A percentile compares a stretch with the other conserved stretches of the same genome.
These are phyloP conservation scores for Aureobasidium sp. DNA, from an alignment of 2,329 filamentous ascomycete genomes.

Conservation along the genomic window DNA sequence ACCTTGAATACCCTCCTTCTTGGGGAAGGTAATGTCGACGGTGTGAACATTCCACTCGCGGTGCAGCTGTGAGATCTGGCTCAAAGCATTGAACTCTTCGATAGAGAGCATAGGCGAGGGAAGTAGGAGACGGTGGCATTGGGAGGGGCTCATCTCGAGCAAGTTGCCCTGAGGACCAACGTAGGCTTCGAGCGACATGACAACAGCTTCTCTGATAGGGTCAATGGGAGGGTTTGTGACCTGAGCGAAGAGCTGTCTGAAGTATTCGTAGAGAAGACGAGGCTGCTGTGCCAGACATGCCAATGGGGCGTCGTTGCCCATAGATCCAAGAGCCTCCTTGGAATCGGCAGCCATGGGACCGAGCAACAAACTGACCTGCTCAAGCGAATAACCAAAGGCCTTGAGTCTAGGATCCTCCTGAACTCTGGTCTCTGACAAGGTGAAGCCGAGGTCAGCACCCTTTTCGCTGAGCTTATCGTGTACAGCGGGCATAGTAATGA, in stretches of 20 bases:
- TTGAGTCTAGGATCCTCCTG: constrained; percentile 80
- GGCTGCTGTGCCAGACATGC: constrained; percentile 87
- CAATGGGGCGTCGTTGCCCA: constrained; percentile 93
- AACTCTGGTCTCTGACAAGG: constrained; percentile 61
- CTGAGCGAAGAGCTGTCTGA: constrained; percentile 94
- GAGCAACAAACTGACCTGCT: constrained; percentile 86
- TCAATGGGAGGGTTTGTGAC: constrained; percentile 98
- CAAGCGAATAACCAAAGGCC: constrained; percentile 89
- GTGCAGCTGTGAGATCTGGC: constrained; percentile 66
- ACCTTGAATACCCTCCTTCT: constrained; percentile 71
- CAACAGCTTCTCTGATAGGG: constrained; percentile 91
- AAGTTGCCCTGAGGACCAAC: constrained; percentile 93
- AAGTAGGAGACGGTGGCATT: constrained; percentile 78
- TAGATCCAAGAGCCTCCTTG: constrained; percentile 92
- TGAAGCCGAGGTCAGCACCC: constrained; percentile 57
- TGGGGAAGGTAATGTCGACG: constrained; percentile 91
- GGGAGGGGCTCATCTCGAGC: constrained; percentile 83
- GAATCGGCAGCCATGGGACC: constrained; percentile 96
- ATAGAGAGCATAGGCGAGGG: constrained; percentile 85
- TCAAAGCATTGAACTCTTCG: constrained; percentile 82
- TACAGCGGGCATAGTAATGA: constrained; percentile 73
- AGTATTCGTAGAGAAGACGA: constrained; percentile 88
- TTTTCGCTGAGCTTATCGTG: constrained; percentile 54
- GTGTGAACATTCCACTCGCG: constrained; percentile 79
- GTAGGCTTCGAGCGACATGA: constrained; percentile 97